Conservation (phyloP, 345 rosid species). For the Balakata baccata region DNA sequence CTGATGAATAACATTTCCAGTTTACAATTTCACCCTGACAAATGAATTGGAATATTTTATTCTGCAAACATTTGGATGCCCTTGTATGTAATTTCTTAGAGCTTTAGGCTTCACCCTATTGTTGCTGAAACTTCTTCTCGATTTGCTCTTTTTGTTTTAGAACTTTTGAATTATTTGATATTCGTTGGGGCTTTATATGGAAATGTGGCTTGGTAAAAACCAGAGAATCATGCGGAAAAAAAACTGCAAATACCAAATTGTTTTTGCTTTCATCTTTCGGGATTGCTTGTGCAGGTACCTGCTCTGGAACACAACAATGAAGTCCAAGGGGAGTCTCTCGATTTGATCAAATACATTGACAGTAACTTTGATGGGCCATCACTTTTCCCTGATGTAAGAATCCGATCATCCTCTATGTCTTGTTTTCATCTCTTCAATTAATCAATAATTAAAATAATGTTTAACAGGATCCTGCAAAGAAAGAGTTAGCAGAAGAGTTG, state of each 20-base stretch:
- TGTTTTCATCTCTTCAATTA: not conserved
- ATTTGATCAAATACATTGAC: slow-evolving; percentile 34
- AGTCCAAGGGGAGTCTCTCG: slow-evolving; percentile 34
- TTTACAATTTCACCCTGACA: slow-evolving; percentile 9
- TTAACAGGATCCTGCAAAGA: slow-evolving; percentile 32
- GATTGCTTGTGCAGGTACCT: slow-evolving; percentile 22
- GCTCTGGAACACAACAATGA: slow-evolving; percentile 34
- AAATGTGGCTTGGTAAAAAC: not conserved
- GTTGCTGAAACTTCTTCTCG: no score
- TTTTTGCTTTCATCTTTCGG: not conserved
- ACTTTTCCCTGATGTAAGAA: slow-evolving; percentile 26
- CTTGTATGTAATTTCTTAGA: slow-evolving; percentile 8
- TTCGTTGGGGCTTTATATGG: not conserved
- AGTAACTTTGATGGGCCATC: slow-evolving; percentile 32
- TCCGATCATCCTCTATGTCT: not conserved
- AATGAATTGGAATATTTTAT: no score
- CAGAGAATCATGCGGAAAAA: not conserved
- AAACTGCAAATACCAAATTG: not conserved
- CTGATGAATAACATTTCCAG: no score
- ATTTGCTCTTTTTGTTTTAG: not conserved
- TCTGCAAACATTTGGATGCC: no score
- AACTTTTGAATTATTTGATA: not conserved
- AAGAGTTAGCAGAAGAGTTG: slow-evolving; percentile 32
- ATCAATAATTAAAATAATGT: not conserved
- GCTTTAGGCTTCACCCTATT: no score